These are phyloP conservation scores for Letharia columbiana DNA, from an alignment of 495 filamentous ascomycete genomes.

Conservation along the genomic window DNA sequence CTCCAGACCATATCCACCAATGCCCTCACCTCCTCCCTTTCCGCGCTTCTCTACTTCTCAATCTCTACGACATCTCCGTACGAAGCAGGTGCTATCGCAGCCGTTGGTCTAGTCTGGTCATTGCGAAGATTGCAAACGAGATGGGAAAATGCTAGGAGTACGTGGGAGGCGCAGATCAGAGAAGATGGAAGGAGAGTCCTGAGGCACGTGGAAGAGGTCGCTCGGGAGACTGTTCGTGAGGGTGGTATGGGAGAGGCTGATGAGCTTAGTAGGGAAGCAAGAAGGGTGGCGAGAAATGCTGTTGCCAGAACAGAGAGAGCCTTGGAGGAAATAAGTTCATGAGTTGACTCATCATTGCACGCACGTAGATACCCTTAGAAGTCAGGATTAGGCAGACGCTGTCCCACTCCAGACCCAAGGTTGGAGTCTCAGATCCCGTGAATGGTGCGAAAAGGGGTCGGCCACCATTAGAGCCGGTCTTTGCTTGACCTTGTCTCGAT, in stretches of 20 bases:
- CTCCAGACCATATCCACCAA: slow-evolving; percentile 64
- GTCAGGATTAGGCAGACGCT: too few relatives aligned
- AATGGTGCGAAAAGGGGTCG: too few relatives aligned
- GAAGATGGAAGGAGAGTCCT: slow-evolving; percentile 73
- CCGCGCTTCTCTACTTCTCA: slow-evolving; percentile 60
- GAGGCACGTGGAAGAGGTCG: slow-evolving; percentile 55
- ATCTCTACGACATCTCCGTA: slow-evolving; percentile 49
- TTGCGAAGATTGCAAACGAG: slow-evolving; percentile 63
- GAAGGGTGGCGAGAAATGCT: slow-evolving; percentile 45
- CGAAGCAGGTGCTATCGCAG: slow-evolving; percentile 71
- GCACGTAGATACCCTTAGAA: not conserved
- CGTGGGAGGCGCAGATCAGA: slow-evolving; percentile 68
- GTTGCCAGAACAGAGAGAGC: slow-evolving; percentile 38
- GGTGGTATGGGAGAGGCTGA: slow-evolving; percentile 34
- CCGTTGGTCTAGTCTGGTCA: slow-evolving; percentile 66
- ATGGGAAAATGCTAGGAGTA: slow-evolving; percentile 63
- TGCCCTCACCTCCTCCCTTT: slow-evolving; percentile 52
- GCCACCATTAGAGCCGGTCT: too few relatives aligned
- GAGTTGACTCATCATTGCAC: not conserved
- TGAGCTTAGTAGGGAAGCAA: slow-evolving; percentile 38
- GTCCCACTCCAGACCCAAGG: too few relatives aligned
- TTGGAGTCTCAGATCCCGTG: not conserved
- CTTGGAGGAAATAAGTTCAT: slow-evolving; percentile 5
- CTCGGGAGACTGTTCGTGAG: slow-evolving; percentile 48
- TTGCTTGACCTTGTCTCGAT: too few relatives aligned